These are phyloP conservation scores for Calonectria pseudoreteaudii DNA, from an alignment of 2,329 filamentous ascomycete species.

Conservation along the genomic window DNA sequence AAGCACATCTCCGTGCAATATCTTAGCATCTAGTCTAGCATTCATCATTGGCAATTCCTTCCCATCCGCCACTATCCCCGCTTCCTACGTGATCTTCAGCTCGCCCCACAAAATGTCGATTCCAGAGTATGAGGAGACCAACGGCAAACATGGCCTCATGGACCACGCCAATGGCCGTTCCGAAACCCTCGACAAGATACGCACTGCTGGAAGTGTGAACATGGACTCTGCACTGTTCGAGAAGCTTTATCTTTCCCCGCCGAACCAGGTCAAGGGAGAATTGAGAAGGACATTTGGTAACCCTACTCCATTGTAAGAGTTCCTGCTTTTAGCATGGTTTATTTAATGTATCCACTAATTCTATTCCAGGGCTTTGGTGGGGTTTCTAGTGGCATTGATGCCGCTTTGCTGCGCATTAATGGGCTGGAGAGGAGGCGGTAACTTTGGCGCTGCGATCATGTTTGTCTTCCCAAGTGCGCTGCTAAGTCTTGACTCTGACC, in stretches of 20 bases:
- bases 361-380: conserved; percentile 62
- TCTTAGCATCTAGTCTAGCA: neutral
- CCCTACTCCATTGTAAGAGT: conserved; percentile 55
- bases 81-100: no score
- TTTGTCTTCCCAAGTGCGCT: neutral
- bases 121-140: neutral
- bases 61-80: no score
- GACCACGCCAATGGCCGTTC: neutral
- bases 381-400: conserved; percentile 60
- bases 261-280: conserved; percentile 61
- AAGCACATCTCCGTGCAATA: neutral
- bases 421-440: conserved; percentile 50
- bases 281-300: conserved; percentile 68
- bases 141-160: neutral
- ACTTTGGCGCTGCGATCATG: neutral
- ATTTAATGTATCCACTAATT: neutral
- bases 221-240: conserved; percentile 71
- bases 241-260: conserved; percentile 69
- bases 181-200: conserved; percentile 21
- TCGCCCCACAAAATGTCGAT: neutral
- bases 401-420: conserved; percentile 48
- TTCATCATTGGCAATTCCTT: neutral
- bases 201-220: conserved; percentile 46
- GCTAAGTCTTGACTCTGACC: neutral
- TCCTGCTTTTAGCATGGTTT: no score